These are phyloP conservation scores for Elsinoe arachidis DNA, from an alignment of 2,329 filamentous ascomycete species.

Conservation along the genomic window DNA sequence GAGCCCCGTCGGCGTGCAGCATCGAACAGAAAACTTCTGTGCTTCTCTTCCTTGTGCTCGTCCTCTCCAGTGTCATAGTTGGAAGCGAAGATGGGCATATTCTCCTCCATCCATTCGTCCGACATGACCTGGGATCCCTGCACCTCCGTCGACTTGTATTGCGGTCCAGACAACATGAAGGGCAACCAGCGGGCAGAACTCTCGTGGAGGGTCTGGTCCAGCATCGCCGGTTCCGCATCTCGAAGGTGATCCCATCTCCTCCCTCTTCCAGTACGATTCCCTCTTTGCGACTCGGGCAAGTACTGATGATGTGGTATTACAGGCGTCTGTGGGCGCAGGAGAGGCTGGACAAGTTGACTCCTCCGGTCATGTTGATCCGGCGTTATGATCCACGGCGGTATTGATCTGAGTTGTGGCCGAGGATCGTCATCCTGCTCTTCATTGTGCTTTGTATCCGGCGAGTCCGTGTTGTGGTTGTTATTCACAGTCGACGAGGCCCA, in stretches of 20 bases:
- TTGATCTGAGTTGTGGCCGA: slow-evolving; percentile 18
- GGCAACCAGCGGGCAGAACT: slow-evolving; percentile 28
- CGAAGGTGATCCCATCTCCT: slow-evolving; percentile 30
- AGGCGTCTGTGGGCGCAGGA: slow-evolving; percentile 15
- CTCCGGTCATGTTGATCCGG: slow-evolving; percentile 24
- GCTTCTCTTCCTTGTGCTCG: slow-evolving; percentile 40
- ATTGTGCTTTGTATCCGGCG: slow-evolving; percentile 3
- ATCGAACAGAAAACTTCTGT: slow-evolving; percentile 42
- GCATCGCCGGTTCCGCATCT: slow-evolving; percentile 26
- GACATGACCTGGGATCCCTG: slow-evolving; percentile 29
- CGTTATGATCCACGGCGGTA: slow-evolving; percentile 31
- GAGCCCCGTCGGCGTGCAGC: slow-evolving; percentile 42
- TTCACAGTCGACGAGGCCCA: slow-evolving; percentile 17
- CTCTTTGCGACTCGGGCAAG: slow-evolving; percentile 20
- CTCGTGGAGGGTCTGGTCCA: slow-evolving; percentile 26
- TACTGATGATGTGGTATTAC: slow-evolving; percentile 20
- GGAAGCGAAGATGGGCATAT: slow-evolving; percentile 38
- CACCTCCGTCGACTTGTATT: slow-evolving; percentile 22
- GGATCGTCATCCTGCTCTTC: slow-evolving; percentile 13
- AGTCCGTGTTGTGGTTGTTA: slow-evolving; percentile 13
- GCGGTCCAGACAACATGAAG: slow-evolving; percentile 30
- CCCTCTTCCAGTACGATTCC: slow-evolving; percentile 25
- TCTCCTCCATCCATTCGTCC: slow-evolving; percentile 41
- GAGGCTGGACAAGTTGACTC: slow-evolving; percentile 13
- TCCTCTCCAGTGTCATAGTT: slow-evolving; percentile 49